Evolutionary conservation across 192 early-diverging fungal species (phyloP).

Genomic region (Coemansia sp.): DNA sequence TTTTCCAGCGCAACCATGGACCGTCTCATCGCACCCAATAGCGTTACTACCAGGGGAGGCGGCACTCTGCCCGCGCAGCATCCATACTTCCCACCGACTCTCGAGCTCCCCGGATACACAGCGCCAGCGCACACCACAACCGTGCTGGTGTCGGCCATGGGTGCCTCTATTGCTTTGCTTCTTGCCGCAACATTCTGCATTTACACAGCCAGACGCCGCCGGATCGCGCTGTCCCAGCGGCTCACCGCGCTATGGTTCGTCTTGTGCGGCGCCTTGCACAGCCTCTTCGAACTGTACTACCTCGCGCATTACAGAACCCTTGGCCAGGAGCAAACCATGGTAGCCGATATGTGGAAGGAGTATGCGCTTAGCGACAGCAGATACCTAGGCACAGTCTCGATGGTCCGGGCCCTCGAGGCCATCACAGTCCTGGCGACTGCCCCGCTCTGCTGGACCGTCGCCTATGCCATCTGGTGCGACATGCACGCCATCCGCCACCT

Average conservation of each 20-base stretch:
- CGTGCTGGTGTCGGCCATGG: conserved; percentile 25
- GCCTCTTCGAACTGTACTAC: conserved; percentile 68
- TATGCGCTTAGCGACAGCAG: conserved; percentile 71
- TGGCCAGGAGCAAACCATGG: conserved; percentile 40
- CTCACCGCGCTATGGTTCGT: conserved; percentile 65
- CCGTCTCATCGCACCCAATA: background rate
- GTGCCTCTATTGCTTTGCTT: conserved; percentile 11
- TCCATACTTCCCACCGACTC: conserved; percentile 42
- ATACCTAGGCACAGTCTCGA: conserved; percentile 60
- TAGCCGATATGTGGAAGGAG: conserved; percentile 73
- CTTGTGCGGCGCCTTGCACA: conserved; percentile 63
- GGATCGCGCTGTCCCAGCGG: conserved; percentile 23
- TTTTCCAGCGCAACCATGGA: background rate
- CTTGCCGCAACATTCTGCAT: conserved; percentile 3
- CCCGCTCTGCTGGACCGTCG: conserved; percentile 36
- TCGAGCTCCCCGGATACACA: conserved; percentile 33
- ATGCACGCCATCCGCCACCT: conserved; percentile 41
- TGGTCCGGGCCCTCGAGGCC: conserved; percentile 63
- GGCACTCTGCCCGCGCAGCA: conserved; percentile 11
- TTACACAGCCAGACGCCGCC: conserved; percentile 3
- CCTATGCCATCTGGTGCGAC: conserved; percentile 24
- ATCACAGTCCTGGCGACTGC: conserved; percentile 58
- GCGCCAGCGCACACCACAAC: conserved; percentile 22
- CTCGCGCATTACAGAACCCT: conserved; percentile 54
- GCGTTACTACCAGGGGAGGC: background rate